Percentiles rank a stretch among this genome's conserved stretches.
Evolutionary conservation across 2,329 filamentous ascomycete species (phyloP).

Genomic region (Monilinia laxa): DNA sequence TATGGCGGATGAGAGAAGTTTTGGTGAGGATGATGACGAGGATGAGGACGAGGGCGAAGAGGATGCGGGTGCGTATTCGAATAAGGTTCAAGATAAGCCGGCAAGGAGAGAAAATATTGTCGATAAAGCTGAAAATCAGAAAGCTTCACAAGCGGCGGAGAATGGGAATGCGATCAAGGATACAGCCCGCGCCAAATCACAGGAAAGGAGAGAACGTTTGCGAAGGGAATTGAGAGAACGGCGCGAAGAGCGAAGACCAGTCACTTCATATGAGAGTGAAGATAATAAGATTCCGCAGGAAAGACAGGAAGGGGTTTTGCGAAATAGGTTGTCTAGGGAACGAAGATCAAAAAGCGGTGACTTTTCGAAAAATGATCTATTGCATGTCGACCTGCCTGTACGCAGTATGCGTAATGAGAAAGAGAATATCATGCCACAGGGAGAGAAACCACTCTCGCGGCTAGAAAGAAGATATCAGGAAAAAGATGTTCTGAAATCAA

Average conservation of each 20-base stretch:
- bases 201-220: conserved; percentile 17
- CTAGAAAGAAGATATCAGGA: conserved; percentile 26
- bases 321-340: conserved; percentile 6
- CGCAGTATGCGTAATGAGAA: conserved; percentile 9
- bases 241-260: conserved; percentile 17
- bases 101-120: not conserved
- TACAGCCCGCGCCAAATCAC: conserved; percentile 1
- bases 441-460: conserved; percentile 15
- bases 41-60: conserved; percentile 15
- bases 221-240: conserved; percentile 15
- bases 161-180: conserved; percentile 1
- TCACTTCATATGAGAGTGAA: conserved; percentile 17
- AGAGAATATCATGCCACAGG: conserved; percentile 10
- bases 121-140: not conserved
- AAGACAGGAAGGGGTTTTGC: conserved; percentile 15
- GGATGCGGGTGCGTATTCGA: not conserved
- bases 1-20: conserved; percentile 30
- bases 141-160: not conserved
- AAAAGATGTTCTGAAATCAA: conserved; percentile 8
- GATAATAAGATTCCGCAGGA: conserved; percentile 9
- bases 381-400: conserved; percentile 3
- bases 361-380: not conserved
- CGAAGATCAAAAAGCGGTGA: conserved; percentile 21
- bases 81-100: not conserved
- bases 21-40: conserved; percentile 17